Conservation (phyloP, 352 stramenopile species). For the Plasmopara halstedii region DNA sequence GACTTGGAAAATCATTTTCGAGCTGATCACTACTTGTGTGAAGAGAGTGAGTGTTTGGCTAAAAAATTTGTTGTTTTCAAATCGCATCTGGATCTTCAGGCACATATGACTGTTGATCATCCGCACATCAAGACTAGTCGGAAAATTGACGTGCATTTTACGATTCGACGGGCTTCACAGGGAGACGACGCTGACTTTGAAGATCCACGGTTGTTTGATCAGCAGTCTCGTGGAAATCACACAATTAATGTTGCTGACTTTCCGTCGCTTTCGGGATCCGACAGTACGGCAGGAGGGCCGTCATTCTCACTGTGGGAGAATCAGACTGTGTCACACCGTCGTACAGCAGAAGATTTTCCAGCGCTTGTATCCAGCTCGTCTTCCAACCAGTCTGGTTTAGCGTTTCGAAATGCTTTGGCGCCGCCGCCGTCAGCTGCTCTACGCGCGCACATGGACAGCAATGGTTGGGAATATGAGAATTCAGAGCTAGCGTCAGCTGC, state of each 20-base stretch:
- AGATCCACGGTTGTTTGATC: constrained; percentile 40
- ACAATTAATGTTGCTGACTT: constrained; percentile 85
- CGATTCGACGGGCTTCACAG: constrained; percentile 45
- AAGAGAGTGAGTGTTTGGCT: constrained; percentile 69
- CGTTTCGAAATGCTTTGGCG: constrained; percentile 65
- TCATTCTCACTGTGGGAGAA: constrained; percentile 64
- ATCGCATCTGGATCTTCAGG: constrained; percentile 79
- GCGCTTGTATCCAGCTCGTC: constrained; percentile 25
- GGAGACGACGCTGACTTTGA: constrained; percentile 44
- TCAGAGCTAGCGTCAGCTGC: constrained; percentile 53
- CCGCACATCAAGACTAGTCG: constrained; percentile 78
- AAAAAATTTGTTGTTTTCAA: constrained; percentile 90
- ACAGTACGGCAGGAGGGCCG: constrained; percentile 18
- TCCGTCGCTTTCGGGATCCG: constrained; percentile 50
- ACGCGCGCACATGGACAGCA: constrained; percentile 60
- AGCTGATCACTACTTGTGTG: constrained; percentile 82
- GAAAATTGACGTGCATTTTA: constrained; percentile 86
- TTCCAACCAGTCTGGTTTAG: constrained; percentile 12
- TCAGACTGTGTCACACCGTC: constrained; percentile 35
- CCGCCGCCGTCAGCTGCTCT: constrained; percentile 65
- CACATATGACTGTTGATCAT: constrained; percentile 73
- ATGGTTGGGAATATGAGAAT: constrained; percentile 59
- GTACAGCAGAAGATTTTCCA: constrained; percentile 63
- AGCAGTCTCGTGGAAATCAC: constrained; percentile 14
- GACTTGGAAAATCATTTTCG: constrained; percentile 89